These are phyloP conservation scores for Fagus crenata DNA, from an alignment of 306 rosid genomes.

Conservation along the genomic window DNA sequence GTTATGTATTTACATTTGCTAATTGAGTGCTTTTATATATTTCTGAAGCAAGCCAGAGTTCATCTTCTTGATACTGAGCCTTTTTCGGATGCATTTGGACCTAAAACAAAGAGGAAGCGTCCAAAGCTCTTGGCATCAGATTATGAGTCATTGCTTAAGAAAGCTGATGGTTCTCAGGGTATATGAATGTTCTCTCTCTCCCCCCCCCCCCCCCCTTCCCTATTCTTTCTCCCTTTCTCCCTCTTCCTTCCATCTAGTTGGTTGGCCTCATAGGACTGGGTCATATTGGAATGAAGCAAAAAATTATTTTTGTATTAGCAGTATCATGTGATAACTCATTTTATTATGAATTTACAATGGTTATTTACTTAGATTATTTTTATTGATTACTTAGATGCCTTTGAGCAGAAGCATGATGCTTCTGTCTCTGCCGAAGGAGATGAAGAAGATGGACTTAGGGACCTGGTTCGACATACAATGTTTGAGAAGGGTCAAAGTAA, in stretches of 20 bases:
- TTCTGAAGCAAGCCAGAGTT: conserved; percentile 81
- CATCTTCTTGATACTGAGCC: conserved; percentile 92
- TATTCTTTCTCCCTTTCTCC: not conserved
- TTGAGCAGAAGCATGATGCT: conserved; percentile 58
- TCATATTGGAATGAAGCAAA: not conserved
- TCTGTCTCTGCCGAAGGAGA: conserved; percentile 47
- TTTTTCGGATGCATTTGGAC: conserved; percentile 80
- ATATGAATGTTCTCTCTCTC: conserved; percentile 1
- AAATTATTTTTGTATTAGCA: not conserved
- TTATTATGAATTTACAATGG: not conserved
- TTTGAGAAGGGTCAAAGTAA: conserved; percentile 99
- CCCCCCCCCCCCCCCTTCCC: no score
- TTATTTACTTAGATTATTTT: not conserved
- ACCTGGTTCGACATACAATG: conserved; percentile 88
- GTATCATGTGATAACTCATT: conserved; percentile 7
- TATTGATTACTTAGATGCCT: conserved; percentile 50
- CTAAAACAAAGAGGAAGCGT: conserved; percentile 81
- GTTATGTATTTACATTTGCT: conserved; percentile 1
- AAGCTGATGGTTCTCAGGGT: conserved; percentile 93
- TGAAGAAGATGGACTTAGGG: conserved; percentile 79
- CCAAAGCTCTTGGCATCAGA: conserved; percentile 72
- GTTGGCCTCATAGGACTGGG: not conserved
- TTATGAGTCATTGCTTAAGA: conserved; percentile 76
- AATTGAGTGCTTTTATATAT: conserved; percentile 21
- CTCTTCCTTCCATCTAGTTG: not conserved